phyloP scores from a whole-genome alignment of 805 yeast genomes.

The Saccharomycopsis vini region DNA sequence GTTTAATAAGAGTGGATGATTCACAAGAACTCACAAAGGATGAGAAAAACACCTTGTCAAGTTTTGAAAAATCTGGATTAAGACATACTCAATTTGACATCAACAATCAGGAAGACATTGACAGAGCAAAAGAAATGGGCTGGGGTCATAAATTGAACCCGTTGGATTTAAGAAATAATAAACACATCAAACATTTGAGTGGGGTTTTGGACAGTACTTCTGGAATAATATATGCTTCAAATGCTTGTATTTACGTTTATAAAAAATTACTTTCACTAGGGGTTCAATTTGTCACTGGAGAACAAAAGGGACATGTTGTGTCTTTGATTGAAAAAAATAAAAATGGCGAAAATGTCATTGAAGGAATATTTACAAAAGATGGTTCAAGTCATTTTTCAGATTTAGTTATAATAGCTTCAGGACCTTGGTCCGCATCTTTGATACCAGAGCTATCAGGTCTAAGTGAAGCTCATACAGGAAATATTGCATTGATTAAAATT shows the following conservation, averaged over 20 bases:
- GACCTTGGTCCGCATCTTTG: conserved; percentile 27
- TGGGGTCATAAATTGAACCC: conserved; percentile 5
- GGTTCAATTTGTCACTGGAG: conserved; percentile 16
- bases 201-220: conserved; percentile 13
- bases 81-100: conserved; percentile 18
- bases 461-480: conserved; percentile 27
- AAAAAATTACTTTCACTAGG: conserved; percentile 19
- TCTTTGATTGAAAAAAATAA: conserved; percentile 14
- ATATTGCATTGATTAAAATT: conserved; percentile 25
- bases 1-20: conserved; percentile 21
- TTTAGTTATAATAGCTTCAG: conserved; percentile 24
- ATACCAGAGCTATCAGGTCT: conserved; percentile 26
- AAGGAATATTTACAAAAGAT: conserved; percentile 25
- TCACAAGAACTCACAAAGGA: conserved; percentile 17
- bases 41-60: conserved; percentile 21
- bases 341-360: conserved; percentile 15
- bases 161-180: not conserved
- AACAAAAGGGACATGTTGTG: conserved; percentile 19
- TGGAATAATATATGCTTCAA: conserved; percentile 16
- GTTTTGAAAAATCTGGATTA: conserved; percentile 17
- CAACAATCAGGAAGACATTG: conserved; percentile 20
- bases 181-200: conserved; percentile 1
- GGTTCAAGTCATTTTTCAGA: conserved; percentile 24
- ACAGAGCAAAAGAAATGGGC: conserved; percentile 21
- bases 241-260: conserved; percentile 5